These are phyloP conservation scores for Nakaseomyces uthaithaninus DNA, from an alignment of 1,139 yeast genomes.

Conservation along the genomic window DNA sequence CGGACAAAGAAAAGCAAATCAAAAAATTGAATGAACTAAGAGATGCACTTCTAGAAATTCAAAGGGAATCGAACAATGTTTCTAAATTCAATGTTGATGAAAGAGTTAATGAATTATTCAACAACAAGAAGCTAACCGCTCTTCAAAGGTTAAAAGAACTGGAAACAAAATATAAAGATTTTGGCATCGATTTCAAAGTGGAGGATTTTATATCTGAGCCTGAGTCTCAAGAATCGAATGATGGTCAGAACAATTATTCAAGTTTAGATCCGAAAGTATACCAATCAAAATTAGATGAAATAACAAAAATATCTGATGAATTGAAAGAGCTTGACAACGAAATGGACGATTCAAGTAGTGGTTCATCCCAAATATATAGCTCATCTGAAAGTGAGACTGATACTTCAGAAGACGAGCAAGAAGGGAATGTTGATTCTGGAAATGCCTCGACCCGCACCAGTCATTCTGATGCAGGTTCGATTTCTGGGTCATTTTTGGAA, in stretches of 20 bases:
- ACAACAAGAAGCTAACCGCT: conserved; percentile 53
- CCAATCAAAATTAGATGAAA: conserved; percentile 41
- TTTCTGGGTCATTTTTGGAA: conserved; percentile 27
- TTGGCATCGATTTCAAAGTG: conserved; percentile 46
- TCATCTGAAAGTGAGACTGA: conserved; percentile 15
- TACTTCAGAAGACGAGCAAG: conserved; percentile 11
- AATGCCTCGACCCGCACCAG: conserved; percentile 4
- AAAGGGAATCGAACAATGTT: conserved; percentile 66
- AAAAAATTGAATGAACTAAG: conserved; percentile 45
- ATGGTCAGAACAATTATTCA: conserved; percentile 12
- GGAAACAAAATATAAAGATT: conserved; percentile 51
- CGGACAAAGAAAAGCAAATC: conserved; percentile 12
- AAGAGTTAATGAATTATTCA: conserved; percentile 47
- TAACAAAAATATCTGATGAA: conserved; percentile 40
- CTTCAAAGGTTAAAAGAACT: conserved; percentile 59
- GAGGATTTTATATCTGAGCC: conserved; percentile 12
- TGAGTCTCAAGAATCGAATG: conserved; percentile 11
- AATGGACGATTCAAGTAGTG: conserved; percentile 6
- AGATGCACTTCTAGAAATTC: conserved; percentile 51
- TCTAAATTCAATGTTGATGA: conserved; percentile 50
- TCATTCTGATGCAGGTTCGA: conserved; percentile 6
- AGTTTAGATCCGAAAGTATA: conserved; percentile 38
- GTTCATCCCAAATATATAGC: conserved; percentile 1
- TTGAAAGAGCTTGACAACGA: conserved; percentile 15
- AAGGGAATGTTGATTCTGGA: not conserved